Percentiles rank a stretch among this genome's conserved stretches.
phyloP scores from a whole-genome alignment of 140 eudicot species.

The Anethum foeniculum region DNA sequence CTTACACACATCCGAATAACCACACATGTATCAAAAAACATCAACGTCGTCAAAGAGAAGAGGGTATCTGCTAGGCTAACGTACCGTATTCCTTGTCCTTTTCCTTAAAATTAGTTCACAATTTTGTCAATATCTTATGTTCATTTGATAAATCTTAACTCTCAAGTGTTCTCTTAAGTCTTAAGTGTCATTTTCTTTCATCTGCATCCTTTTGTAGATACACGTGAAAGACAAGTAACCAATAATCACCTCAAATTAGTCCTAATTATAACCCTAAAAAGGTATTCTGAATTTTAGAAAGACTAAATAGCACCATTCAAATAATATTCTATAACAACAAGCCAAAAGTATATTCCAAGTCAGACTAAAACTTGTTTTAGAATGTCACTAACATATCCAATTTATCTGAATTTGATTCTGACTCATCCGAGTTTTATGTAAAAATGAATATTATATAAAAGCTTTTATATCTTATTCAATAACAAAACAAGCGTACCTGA shows the following conservation, averaged over 20 bases:
- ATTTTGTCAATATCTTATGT: neutral
- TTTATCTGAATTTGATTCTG: no score
- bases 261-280: neutral
- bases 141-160: neutral
- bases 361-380: no score
- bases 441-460: no score
- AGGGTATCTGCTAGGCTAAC: no score
- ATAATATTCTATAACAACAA: neutral
- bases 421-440: no score
- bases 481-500: conserved; percentile 33
- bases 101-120: neutral
- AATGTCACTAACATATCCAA: no score
- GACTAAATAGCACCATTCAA: neutral
- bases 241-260: neutral
- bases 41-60: neutral
- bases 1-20: neutral
- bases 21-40: neutral
- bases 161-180: no score
- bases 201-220: no score
- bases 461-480: no score
- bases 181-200: no score
- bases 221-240: no score
- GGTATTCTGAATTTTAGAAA: neutral
- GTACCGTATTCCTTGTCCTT: neutral
- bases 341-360: neutral